Evolutionary conservation across 495 filamentous ascomycete genomes (phyloP).

Genomic region (Usnea hakonensis): DNA sequence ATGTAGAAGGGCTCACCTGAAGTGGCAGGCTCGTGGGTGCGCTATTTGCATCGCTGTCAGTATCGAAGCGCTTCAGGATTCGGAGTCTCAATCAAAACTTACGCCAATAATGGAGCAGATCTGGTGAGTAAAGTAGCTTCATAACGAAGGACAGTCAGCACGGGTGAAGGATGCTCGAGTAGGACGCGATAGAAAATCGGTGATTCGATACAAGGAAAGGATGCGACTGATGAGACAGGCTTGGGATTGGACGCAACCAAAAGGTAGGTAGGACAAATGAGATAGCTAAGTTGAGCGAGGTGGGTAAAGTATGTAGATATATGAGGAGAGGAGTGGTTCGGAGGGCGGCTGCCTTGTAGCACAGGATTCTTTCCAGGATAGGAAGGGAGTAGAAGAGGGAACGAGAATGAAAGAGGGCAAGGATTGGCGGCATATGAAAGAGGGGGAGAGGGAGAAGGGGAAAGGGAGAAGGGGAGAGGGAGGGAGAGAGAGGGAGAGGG

Average conservation of each 20-base stretch:
- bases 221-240: conserved; percentile 17
- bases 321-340: background rate
- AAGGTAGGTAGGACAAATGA: conserved; percentile 7
- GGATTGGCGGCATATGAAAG: no score
- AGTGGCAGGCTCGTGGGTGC: conserved; percentile 5
- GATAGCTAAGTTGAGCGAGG: no score
- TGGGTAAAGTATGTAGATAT: background rate
- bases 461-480: background rate
- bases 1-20: conserved; percentile 12
- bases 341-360: background rate
- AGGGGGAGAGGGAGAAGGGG: no score
- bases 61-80: conserved; percentile 3
- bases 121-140: conserved; percentile 7
- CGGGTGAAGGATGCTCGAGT: conserved; percentile 6
- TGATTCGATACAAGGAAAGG: conserved; percentile 12
- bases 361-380: no score
- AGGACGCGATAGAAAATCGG: conserved; percentile 2
- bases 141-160: conserved; percentile 20
- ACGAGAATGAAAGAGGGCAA: background rate
- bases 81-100: conserved; percentile 12
- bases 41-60: background rate
- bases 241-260: conserved; percentile 9
- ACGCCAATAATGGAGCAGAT: conserved; percentile 10
- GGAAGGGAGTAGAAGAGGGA: background rate
- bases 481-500: background rate